Evolutionary conservation across 768 basidiomycete species (phyloP).

Genomic region (Lactarius quietus): DNA sequence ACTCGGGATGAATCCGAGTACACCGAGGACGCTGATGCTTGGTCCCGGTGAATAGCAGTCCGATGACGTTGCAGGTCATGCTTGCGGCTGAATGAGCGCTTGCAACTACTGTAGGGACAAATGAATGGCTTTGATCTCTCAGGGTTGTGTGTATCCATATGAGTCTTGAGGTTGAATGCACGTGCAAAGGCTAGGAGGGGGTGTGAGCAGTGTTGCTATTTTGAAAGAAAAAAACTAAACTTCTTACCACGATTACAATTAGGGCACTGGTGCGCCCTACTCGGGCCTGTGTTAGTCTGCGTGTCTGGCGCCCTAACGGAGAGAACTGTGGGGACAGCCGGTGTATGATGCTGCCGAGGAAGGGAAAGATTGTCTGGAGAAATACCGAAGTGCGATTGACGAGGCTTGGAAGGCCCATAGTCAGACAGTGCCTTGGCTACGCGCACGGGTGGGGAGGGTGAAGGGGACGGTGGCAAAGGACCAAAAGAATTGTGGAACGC

Average conservation of each 20-base stretch:
- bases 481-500: conserved; percentile 27
- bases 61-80: conserved; percentile 91
- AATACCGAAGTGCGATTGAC: conserved; percentile 31
- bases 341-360: conserved; percentile 44
- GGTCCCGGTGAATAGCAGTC: conserved; percentile 64
- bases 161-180: conserved; percentile 93
- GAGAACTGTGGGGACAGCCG: conserved; percentile 40
- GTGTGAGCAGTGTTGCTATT: not conserved
- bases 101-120: conserved; percentile 82
- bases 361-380: conserved; percentile 40
- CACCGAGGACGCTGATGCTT: conserved; percentile 27
- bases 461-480: conserved; percentile 18
- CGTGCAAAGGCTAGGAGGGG: conserved; percentile 71
- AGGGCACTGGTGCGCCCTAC: conserved; percentile 76
- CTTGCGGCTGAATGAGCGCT: conserved; percentile 89
- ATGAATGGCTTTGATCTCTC: conserved; percentile 85
- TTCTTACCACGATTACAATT: conserved; percentile 66
- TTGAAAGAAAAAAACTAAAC: conserved; percentile 6
- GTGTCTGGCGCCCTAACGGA: conserved; percentile 38
- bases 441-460: conserved; percentile 25
- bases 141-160: conserved; percentile 93
- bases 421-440: conserved; percentile 21
- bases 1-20: conserved; percentile 25
- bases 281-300: conserved; percentile 53
- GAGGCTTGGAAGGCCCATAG: conserved; percentile 23